Evolutionary conservation across 371 early-diverging fungal genomes (phyloP), one percentile per base, ranked within the genome.

Genomic region (Mucor circinelloides): DNA sequence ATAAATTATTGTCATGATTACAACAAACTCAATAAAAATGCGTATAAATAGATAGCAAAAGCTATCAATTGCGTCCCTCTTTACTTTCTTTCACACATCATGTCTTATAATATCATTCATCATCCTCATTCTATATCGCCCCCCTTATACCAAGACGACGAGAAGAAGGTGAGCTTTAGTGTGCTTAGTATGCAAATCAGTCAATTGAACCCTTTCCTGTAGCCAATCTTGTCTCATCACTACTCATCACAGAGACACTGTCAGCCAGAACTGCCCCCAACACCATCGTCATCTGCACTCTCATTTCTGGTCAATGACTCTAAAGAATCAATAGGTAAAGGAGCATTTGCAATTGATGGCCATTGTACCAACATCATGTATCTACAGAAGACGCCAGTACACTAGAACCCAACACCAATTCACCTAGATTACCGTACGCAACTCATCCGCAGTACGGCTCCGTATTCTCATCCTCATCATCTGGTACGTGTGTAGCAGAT

Each of bases 231-330:
- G 19, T 46, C 21, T 38, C 32, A 34, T 50, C 19, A 50, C 10
- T 48, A 31, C 12, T 31, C 48, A 19, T n/a, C 46, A 2, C 46
- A 46, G 8, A 46, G 19, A 25, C 7, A 23, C 6, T 46, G 34
- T 42, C 46, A 6, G 7, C 28, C 63, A 67, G 64, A 71, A 36
- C 31, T 71, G 17, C 64, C 65, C 17, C 64, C 67, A 19, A 67
- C 67, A 19, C 60, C 68, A 56, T 67, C 64, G 3, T 65, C 70
- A 5, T 64, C 66, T 21, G 25, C 60, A 8, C 55, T 62, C 8
- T 63, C 67, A 15, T 46, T 67, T 12, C 28, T 48, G 25, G 55
- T 67, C 23, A 55, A 44, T 32, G 63, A 58, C 52, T 42, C 63
- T 44, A 63, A 28, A 54, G 54, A 54, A 28, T 27, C 54, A 28